Conservation (phyloP, 2,329 filamentous ascomycete species). For the Trichophyton schoenleinii region DNA sequence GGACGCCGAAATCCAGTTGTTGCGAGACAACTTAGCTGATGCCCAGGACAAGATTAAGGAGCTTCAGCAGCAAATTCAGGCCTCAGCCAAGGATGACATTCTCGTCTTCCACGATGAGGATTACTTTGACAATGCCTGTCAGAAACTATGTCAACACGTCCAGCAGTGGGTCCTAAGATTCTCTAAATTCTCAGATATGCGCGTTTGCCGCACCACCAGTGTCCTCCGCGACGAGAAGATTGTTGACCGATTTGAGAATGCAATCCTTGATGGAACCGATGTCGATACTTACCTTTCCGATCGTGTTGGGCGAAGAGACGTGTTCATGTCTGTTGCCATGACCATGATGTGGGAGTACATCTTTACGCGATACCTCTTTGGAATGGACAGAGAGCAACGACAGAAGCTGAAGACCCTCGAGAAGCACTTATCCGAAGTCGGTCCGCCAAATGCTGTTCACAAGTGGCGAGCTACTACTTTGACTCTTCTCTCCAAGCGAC, state of each 20-base stretch:
- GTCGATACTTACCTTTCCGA: constrained; percentile 80
- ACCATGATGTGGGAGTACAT: constrained; percentile 99
- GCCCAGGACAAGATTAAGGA: constrained; percentile 51
- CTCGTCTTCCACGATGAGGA: constrained; percentile 76
- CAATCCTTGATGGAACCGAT: constrained; percentile 85
- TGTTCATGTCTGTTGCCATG: constrained; percentile 99
- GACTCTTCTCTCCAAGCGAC: constrained; percentile 69
- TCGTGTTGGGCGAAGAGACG: constrained; percentile 74
- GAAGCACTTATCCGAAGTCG: constrained; percentile 79
- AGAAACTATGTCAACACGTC: constrained; percentile 87
- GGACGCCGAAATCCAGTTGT: constrained; percentile 65
- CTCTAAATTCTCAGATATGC: constrained; percentile 92
- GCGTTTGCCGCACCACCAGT: constrained; percentile 66
- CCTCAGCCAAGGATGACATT: constrained; percentile 55
- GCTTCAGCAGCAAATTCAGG: constrained; percentile 48
- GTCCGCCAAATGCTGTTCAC: constrained; percentile 75
- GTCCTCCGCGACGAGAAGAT: constrained; percentile 88
- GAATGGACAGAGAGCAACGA: constrained; percentile 94
- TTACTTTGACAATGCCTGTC: constrained; percentile 87
- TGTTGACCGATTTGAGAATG: constrained; percentile 86
- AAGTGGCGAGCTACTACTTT: constrained; percentile 95
- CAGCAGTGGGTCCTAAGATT: constrained; percentile 97
- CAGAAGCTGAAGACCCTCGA: constrained; percentile 95
- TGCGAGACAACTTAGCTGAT: constrained; percentile 65
- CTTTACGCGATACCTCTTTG: constrained; percentile 94